A percentile compares a stretch with the other conserved stretches of the same genome.
phyloP scores from a whole-genome alignment of 805 yeast genomes.

The Yamadazyma laniorum region DNA sequence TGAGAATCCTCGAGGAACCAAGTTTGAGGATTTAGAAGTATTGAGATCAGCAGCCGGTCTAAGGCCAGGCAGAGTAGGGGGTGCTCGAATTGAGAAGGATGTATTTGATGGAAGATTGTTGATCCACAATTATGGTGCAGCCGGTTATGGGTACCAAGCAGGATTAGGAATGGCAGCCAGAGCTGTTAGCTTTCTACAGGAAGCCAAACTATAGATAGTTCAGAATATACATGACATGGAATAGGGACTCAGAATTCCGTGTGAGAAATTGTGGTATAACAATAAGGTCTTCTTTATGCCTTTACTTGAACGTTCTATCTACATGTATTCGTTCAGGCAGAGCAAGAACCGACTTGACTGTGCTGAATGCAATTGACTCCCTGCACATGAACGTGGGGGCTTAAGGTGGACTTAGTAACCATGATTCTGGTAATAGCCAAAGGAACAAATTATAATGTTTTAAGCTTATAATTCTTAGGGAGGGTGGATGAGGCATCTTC shows the following conservation, averaged over 20 bases:
- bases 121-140: slow-evolving; percentile 72
- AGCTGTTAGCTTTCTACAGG: slow-evolving; percentile 38
- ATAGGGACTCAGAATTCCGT: background rate
- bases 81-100: slow-evolving; percentile 66
- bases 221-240: background rate
- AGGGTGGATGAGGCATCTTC: no score
- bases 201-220: slow-evolving; percentile 5
- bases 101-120: slow-evolving; percentile 22
- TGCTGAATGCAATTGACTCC: no score
- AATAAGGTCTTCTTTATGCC: no score
- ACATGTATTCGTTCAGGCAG: no score
- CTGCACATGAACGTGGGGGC: no score
- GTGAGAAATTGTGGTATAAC: no score
- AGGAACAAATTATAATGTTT: no score
- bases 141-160: slow-evolving; percentile 66
- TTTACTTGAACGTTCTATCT: no score
- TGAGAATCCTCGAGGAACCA: slow-evolving; percentile 27
- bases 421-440: no score
- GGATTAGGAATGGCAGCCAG: slow-evolving; percentile 58
- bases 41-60: slow-evolving; percentile 69
- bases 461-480: no score
- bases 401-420: no score
- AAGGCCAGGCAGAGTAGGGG: slow-evolving; percentile 76
- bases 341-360: no score
- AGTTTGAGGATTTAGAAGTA: slow-evolving; percentile 46